These are phyloP conservation scores for Blastomyces parvus DNA, from an alignment of 2,329 filamentous ascomycete species.

Conservation along the genomic window DNA sequence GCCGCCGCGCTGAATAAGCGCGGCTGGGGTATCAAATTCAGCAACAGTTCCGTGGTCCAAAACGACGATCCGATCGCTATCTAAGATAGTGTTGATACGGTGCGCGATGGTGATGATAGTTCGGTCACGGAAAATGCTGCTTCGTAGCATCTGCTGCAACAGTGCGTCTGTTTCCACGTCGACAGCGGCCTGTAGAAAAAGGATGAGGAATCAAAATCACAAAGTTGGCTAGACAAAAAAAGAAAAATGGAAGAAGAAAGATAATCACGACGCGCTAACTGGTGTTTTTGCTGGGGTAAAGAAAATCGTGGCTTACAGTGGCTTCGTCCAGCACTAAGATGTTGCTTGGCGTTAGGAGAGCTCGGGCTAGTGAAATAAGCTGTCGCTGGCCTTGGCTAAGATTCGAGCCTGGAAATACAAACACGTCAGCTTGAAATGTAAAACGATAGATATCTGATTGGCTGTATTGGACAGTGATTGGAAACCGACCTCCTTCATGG, in stretches of 20 bases:
- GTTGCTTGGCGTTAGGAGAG: constrained; percentile 88
- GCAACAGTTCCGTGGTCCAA: constrained; percentile 81
- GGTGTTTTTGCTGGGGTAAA: neutral
- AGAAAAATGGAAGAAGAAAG: constrained; percentile 3
- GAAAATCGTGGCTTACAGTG: constrained; percentile 48
- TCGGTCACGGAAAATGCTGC: constrained; percentile 68
- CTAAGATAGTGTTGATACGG: constrained; percentile 93
- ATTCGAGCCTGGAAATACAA: constrained; percentile 61
- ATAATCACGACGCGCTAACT: neutral
- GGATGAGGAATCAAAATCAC: neutral
- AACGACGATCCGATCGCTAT: constrained; percentile 82
- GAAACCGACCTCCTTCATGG: constrained; percentile 76
- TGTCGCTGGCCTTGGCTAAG: constrained; percentile 92
- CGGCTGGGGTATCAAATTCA: constrained; percentile 81
- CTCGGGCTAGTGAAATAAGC: constrained; percentile 84
- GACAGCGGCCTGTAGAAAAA: constrained; percentile 48
- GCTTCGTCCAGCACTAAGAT: constrained; percentile 96
- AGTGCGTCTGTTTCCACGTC: constrained; percentile 59
- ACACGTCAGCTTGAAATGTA: neutral
- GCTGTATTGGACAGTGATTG: neutral
- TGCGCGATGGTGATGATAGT: constrained; percentile 99
- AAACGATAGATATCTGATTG: constrained; percentile 2
- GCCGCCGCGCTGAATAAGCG: constrained; percentile 65
- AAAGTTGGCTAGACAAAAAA: constrained; percentile 10
- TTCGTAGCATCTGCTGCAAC: constrained; percentile 54